phyloP scores from a whole-genome alignment of 805 yeast genomes.

The Diddensiella santjacobensis region DNA sequence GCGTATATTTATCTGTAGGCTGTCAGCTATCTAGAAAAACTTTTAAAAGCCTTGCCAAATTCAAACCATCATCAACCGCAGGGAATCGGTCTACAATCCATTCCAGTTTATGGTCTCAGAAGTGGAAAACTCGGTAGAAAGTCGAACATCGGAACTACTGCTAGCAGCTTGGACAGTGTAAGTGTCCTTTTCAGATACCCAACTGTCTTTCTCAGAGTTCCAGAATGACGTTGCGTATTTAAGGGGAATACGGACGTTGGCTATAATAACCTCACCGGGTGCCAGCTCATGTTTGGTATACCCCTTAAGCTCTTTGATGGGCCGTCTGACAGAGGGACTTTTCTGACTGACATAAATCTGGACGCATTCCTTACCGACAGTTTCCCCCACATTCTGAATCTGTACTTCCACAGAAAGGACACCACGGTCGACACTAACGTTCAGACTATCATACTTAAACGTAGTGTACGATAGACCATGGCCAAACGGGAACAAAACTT shows the following conservation, averaged over 20 bases:
- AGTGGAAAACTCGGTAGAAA: constrained; percentile 18
- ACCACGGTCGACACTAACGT: background rate
- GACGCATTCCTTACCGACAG: constrained; percentile 51
- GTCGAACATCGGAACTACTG: constrained; percentile 17
- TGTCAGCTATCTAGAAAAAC: too few species aligned
- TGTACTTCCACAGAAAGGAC: constrained; percentile 1
- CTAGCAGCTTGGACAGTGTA: constrained; percentile 38
- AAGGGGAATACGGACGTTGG: constrained; percentile 37
- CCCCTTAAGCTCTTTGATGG: constrained; percentile 58
- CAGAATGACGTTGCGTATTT: constrained; percentile 54
- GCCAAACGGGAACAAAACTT: constrained; percentile 58
- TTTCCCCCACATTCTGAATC: constrained; percentile 47
- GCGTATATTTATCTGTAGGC: too few species aligned
- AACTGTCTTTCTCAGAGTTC: constrained; percentile 45
- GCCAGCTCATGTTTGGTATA: constrained; percentile 47
- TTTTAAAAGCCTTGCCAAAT: too few species aligned
- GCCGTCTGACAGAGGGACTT: constrained; percentile 44
- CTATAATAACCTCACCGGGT: constrained; percentile 43
- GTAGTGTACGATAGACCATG: constrained; percentile 58
- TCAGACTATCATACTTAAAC: constrained; percentile 39
- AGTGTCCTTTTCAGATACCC: constrained; percentile 51
- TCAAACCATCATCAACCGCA: too few species aligned
- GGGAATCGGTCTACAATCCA: constrained; percentile 28
- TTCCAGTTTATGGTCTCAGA: constrained; percentile 25
- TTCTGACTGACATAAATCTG: constrained; percentile 48